A percentile compares a stretch with the other conserved stretches of the same genome.
Evolutionary conservation across 306 rosid species (phyloP).

Genomic region (Hippophae gyantsensis): DNA sequence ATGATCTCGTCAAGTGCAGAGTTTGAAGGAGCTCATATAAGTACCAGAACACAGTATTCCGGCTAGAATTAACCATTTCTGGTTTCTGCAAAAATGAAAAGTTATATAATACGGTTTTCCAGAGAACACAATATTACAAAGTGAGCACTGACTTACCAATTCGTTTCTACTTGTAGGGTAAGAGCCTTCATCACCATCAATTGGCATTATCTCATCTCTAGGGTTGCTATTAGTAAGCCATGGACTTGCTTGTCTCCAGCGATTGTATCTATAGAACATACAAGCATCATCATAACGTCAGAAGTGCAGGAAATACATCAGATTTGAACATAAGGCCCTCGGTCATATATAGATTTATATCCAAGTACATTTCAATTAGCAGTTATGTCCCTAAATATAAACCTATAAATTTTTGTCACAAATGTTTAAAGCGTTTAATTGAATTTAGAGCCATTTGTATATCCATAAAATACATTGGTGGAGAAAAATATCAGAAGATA

Average conservation of each 20-base stretch:
- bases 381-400: too few relatives aligned
- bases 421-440: too few relatives aligned
- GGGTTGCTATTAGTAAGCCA: slow-evolving; percentile 65
- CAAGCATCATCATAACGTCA: slow-evolving; percentile 11
- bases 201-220: slow-evolving; percentile 69
- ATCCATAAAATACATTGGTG: neutral
- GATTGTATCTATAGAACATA: slow-evolving; percentile 39
- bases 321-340: slow-evolving; percentile 2
- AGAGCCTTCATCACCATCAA: slow-evolving; percentile 77
- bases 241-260: slow-evolving; percentile 68
- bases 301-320: slow-evolving; percentile 2
- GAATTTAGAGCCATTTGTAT: neutral
- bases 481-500: slow-evolving; percentile 1
- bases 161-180: slow-evolving; percentile 83
- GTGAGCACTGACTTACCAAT: slow-evolving; percentile 28
- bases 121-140: slow-evolving; percentile 9
- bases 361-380: neutral
- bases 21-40: slow-evolving; percentile 92
- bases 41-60: slow-evolving; percentile 78
- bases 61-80: slow-evolving; percentile 69
- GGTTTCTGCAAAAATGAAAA: slow-evolving; percentile 46
- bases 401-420: too few relatives aligned
- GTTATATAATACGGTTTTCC: slow-evolving; percentile 11
- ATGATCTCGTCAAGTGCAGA: slow-evolving; percentile 96
- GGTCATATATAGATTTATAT: neutral